Evolutionary conservation across 2,329 filamentous ascomycete genomes (phyloP).

Genomic region (Cadophora malorum): DNA sequence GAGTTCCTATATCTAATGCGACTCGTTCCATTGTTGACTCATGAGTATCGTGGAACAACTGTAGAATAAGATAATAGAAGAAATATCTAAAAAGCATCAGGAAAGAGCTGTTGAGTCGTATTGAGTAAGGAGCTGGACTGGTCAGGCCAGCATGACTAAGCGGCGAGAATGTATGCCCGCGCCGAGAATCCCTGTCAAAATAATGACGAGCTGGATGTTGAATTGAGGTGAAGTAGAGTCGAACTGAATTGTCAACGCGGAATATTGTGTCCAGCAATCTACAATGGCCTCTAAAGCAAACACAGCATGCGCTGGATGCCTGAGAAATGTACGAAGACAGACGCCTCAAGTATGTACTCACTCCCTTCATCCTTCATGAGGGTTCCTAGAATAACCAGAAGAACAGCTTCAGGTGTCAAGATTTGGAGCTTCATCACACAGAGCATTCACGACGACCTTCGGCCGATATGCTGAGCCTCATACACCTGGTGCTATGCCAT

Average conservation of each 20-base stretch:
- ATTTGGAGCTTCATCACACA: neutral
- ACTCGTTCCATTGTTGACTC: no score
- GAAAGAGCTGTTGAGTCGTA: no score
- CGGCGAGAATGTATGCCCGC: neutral
- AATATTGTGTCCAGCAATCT: neutral
- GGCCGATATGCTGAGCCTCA: slow-evolving; percentile 39
- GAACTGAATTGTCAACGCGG: no score
- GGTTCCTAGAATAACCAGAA: neutral
- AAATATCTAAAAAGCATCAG: no score
- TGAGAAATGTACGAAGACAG: slow-evolving; percentile 39
- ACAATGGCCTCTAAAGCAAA: slow-evolving; percentile 41
- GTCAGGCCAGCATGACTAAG: no score
- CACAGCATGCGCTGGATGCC: slow-evolving; percentile 41
- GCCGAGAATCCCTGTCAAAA: neutral
- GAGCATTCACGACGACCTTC: slow-evolving; percentile 37
- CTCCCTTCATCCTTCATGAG: neutral
- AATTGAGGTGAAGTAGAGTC: neutral
- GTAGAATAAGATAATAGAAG: no score
- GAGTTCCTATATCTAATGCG: neutral
- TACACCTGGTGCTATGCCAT: slow-evolving; percentile 31
- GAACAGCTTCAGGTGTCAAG: neutral
- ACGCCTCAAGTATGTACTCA: neutral
- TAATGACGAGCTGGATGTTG: neutral
- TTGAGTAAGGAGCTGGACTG: no score
- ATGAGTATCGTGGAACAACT: no score